These are phyloP conservation scores for Fusarium acutatum DNA, from an alignment of 2,329 filamentous ascomycete species.

Conservation along the genomic window DNA sequence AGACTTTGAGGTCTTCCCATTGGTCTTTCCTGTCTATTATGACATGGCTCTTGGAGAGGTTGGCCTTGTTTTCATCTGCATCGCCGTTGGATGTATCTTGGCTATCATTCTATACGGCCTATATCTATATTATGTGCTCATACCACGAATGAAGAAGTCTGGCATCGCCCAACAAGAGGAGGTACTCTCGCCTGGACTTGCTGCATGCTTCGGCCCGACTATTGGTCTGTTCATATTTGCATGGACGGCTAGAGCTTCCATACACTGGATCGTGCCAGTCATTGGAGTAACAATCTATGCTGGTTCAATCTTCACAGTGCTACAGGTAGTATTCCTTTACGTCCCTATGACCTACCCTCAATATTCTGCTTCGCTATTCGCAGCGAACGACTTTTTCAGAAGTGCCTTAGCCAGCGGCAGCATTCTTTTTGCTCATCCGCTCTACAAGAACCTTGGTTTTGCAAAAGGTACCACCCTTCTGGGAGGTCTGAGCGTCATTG, in stretches of 20 bases:
- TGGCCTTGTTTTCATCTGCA: slow-evolving; percentile 67
- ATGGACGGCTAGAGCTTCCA: slow-evolving; percentile 59
- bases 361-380: background rate
- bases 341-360: background rate
- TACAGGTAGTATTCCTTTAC: background rate
- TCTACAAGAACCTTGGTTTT: background rate
- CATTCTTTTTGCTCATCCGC: background rate
- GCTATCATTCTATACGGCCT: slow-evolving; percentile 43
- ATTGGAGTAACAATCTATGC: slow-evolving; percentile 65
- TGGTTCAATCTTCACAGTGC: slow-evolving; percentile 17
- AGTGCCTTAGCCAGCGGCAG: background rate
- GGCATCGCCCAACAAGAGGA: slow-evolving; percentile 57
- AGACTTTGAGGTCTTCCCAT: slow-evolving; percentile 70
- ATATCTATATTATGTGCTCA: slow-evolving; percentile 60
- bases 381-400: background rate
- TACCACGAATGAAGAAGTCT: slow-evolving; percentile 37
- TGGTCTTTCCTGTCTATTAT: slow-evolving; percentile 68
- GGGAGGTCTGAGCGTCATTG: slow-evolving; percentile 61
- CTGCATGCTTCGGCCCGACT: slow-evolving; percentile 60
- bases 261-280: slow-evolving; percentile 64
- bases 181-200: slow-evolving; percentile 62
- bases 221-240: slow-evolving; percentile 68
- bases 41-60: slow-evolving; percentile 65
- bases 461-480: slow-evolving; percentile 43
- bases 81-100: slow-evolving; percentile 64